Evolutionary conservation across 139 green algal species (phyloP).

Genomic region (Nannochloris sp.): DNA sequence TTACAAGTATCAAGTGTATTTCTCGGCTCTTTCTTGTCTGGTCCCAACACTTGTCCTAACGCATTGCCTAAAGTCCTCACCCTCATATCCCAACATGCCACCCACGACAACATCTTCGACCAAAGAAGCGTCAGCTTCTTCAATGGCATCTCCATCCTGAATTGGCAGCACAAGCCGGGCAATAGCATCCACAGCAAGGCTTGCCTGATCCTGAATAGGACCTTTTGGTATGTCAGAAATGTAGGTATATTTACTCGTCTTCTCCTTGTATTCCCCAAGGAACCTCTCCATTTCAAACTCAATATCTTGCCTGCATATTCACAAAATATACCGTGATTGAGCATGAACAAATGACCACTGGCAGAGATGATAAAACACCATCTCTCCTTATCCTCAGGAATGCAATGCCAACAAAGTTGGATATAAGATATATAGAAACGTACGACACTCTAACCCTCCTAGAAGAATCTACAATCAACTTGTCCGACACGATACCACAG

Average conservation of each 20-base stretch:
- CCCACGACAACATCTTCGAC: slow-evolving; percentile 10
- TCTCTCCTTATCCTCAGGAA: too few species aligned
- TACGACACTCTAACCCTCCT: slow-evolving; percentile 40
- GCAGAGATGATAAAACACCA: too few species aligned
- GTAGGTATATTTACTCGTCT: slow-evolving; percentile 10
- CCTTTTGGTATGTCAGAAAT: slow-evolving; percentile 12
- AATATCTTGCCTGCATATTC: slow-evolving; percentile 47
- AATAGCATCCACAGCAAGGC: slow-evolving; percentile 23
- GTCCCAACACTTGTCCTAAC: slow-evolving; percentile 10
- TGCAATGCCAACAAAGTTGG: too few species aligned
- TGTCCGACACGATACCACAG: slow-evolving; percentile 41
- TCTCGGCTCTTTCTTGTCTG: slow-evolving; percentile 5
- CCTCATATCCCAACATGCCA: slow-evolving; percentile 11
- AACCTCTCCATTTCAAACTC: slow-evolving; percentile 77
- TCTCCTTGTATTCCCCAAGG: not conserved
- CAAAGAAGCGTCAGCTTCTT: slow-evolving; percentile 4
- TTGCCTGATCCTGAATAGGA: slow-evolving; percentile 6
- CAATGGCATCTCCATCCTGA: slow-evolving; percentile 18
- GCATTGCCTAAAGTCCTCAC: slow-evolving; percentile 1
- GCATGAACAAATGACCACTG: too few species aligned
- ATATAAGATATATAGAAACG: not conserved
- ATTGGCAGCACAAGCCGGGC: slow-evolving; percentile 13
- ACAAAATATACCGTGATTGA: not conserved
- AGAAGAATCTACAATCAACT: slow-evolving; percentile 44
- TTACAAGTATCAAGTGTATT: slow-evolving; percentile 7